phyloP scores from a whole-genome alignment of 805 yeast genomes.

The Sugiyamaella smithiae region DNA sequence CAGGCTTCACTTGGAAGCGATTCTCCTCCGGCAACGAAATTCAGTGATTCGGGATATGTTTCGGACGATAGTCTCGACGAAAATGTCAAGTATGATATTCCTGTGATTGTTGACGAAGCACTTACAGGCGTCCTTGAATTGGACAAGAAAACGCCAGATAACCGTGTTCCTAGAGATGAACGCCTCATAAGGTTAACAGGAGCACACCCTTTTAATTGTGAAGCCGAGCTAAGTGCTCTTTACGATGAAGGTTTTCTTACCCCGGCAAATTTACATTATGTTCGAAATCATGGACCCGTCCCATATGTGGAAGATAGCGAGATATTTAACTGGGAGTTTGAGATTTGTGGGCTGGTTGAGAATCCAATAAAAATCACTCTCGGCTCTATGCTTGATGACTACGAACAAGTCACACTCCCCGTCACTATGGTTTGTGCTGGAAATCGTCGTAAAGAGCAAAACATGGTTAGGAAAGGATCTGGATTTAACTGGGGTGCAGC shows the following conservation, averaged over 20 bases:
- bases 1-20: too few species aligned
- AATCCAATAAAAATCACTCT: constrained; percentile 9
- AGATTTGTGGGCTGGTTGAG: constrained; percentile 10
- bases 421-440: constrained; percentile 10
- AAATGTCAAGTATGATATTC: background rate
- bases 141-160: constrained; percentile 12
- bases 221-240: constrained; percentile 3
- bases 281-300: constrained; percentile 11
- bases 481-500: constrained; percentile 13
- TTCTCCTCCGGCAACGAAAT: too few species aligned
- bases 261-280: constrained; percentile 7
- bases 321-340: constrained; percentile 8
- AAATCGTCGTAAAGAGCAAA: constrained; percentile 11
- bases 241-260: constrained; percentile 8
- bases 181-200: constrained; percentile 7
- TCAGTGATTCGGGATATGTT: constrained; percentile 4
- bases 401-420: constrained; percentile 8
- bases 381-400: background rate
- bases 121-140: constrained; percentile 1
- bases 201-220: constrained; percentile 11
- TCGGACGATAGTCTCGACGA: background rate
- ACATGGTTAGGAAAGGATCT: constrained; percentile 7
- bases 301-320: constrained; percentile 4
- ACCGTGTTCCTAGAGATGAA: constrained; percentile 11
- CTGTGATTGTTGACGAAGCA: constrained; percentile 1